Evolutionary conservation across 345 rosid genomes (phyloP).

Genomic region (Euphorbia pulcherrima): DNA sequence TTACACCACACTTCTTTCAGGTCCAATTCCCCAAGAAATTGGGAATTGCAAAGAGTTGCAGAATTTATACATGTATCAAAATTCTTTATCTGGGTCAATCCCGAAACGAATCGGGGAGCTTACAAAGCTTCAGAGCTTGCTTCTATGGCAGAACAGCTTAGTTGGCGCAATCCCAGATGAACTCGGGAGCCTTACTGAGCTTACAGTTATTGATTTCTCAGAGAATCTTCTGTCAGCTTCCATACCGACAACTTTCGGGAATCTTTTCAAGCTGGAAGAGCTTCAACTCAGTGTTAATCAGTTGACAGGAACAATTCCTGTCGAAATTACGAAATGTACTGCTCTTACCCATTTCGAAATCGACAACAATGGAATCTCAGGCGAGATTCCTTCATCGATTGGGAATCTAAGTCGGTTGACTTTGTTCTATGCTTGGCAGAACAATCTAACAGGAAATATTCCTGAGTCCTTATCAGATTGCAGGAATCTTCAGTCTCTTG

Average conservation of each 20-base stretch:
- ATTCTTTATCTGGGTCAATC: conserved; percentile 73
- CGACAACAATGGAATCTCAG: conserved; percentile 70
- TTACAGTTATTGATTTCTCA: conserved; percentile 64
- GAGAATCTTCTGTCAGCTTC: conserved; percentile 72
- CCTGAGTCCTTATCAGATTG: conserved; percentile 68
- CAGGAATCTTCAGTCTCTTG: conserved; percentile 76
- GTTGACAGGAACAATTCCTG: conserved; percentile 69
- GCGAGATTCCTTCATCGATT: conserved; percentile 61
- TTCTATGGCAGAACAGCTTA: conserved; percentile 86
- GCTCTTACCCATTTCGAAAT: conserved; percentile 67
- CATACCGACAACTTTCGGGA: conserved; percentile 75
- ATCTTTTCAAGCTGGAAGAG: conserved; percentile 70
- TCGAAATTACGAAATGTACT: conserved; percentile 61
- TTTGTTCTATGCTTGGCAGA: conserved; percentile 87
- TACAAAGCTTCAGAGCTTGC: conserved; percentile 67
- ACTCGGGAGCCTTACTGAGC: conserved; percentile 61
- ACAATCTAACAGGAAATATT: conserved; percentile 66
- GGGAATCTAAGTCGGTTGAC: conserved; percentile 67
- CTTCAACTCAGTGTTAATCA: conserved; percentile 88
- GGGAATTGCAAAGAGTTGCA: conserved; percentile 79
- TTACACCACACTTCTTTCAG: conserved; percentile 71
- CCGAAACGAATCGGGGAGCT: conserved; percentile 65
- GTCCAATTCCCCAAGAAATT: conserved; percentile 73
- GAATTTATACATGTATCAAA: conserved; percentile 83
- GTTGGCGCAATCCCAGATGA: conserved; percentile 76